Evolutionary conservation across 768 basidiomycete genomes (phyloP).

Genomic region (Butyriboletus loyo): DNA sequence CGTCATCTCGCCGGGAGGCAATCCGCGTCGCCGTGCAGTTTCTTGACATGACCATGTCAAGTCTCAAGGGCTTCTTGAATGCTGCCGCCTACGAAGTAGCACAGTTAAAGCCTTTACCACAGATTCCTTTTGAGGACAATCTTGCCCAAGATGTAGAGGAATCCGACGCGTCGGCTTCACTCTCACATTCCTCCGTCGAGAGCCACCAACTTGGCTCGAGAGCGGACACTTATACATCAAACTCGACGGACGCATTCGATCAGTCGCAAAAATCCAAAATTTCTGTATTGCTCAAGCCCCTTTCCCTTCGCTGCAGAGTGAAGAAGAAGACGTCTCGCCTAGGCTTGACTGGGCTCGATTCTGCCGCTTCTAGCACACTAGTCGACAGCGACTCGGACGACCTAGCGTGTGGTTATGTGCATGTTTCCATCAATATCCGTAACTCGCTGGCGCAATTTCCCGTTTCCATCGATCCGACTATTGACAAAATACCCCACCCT

Average conservation of each 20-base stretch:
- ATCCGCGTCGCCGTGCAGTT: constrained; percentile 22
- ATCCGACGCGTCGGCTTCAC: neutral
- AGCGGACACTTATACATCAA: neutral
- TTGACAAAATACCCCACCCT: constrained; percentile 30
- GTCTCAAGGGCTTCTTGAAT: constrained; percentile 31
- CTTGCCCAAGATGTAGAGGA: neutral
- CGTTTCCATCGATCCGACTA: constrained; percentile 21
- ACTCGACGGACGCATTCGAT: neutral
- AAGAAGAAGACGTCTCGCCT: constrained; percentile 7
- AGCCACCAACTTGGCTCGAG: neutral
- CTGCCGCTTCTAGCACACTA: constrained; percentile 20
- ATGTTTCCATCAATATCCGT: constrained; percentile 24
- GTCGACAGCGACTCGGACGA: constrained; percentile 16
- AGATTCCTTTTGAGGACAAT: constrained; percentile 12
- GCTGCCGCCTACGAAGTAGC: constrained; percentile 28
- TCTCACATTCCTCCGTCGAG: constrained; percentile 6
- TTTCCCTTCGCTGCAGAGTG: constrained; percentile 8
- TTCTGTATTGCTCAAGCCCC: constrained; percentile 16
- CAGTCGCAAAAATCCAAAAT: constrained; percentile 10
- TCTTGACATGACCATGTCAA: constrained; percentile 32
- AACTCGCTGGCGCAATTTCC: constrained; percentile 30
- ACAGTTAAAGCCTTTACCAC: constrained; percentile 28
- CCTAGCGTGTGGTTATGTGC: constrained; percentile 17
- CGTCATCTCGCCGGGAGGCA: constrained; percentile 4
- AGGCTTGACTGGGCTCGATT: constrained; percentile 1